Evolutionary conservation across 2,329 filamentous ascomycete species (phyloP), one percentile per base, ranked within the genome.

Genomic region (Venturia oleaginea): DNA sequence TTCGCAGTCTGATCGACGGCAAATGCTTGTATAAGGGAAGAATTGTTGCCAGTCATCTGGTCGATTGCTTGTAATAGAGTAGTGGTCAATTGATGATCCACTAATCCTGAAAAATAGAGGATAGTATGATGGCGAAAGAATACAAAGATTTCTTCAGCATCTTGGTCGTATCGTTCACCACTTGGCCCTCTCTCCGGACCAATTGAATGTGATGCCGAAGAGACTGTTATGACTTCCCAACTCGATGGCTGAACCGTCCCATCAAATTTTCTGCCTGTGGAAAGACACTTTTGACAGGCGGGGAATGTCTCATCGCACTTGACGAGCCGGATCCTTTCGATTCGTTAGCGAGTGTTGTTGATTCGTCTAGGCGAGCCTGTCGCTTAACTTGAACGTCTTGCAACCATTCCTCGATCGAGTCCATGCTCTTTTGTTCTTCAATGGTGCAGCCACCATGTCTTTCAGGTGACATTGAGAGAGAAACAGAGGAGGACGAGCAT

Each of bases 271-370:
- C 61, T 27, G 38, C 40, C 42, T 5, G 61, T 43, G 2, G 37
- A 27, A 13, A 17, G 11, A 37, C 61, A 54, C 15, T 43, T 19
- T 30, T 8, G 22, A 27, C 42, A 62, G 27, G 61, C 34, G 7
- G 61, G 61, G n/a, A 54, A 62, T 13, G 22, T 30, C 27, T 62
- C 61, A 54, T 62, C 61, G 27, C 61, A 62, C 6, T 62, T 54
- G n/a, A 62, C 27, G 27, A 51, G 40, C 5, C 61, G 42, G 2
- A 22, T 30, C 19, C 10, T 40, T 60, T 60, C 17, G 8, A 15
- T 40, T 13, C 55, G 22, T 40, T 11, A 38, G 17, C 5, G 1
- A 22, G 3, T 32, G 30, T 22, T 37, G 55, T 40, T 34, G 55
- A 55, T 10, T 24, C 15, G n/a, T 32, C 27, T 19, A 13, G 37